A percentile compares a stretch with the other conserved stretches of the same genome.
Conservation (phyloP, 306 rosid genomes). For the Geum urbanum region DNA sequence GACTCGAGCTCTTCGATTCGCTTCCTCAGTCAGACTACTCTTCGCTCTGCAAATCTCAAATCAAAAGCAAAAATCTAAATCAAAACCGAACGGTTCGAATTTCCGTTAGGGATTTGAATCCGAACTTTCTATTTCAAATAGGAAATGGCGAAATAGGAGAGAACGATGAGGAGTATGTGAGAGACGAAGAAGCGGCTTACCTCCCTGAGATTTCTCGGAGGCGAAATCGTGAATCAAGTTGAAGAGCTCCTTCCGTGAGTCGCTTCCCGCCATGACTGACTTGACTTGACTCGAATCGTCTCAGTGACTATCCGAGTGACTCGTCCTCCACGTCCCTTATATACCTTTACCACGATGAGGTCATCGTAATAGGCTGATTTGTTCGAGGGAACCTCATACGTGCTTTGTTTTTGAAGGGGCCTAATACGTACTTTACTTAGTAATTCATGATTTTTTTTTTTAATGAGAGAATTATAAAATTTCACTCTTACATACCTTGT, state of each 20-base stretch:
- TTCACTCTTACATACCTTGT: rapidly evolving
- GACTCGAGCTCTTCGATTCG: constrained; percentile 55
- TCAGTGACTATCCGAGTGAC: not conserved
- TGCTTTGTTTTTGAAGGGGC: too few species aligned
- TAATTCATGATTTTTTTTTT: too few species aligned
- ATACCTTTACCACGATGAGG: too few species aligned
- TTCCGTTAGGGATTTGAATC: not conserved
- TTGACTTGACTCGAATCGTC: not conserved
- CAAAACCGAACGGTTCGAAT: not conserved
- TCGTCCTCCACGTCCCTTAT: not conserved
- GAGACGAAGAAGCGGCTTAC: constrained; percentile 25
- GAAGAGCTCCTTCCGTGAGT: constrained; percentile 55
- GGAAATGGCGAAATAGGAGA: not conserved
- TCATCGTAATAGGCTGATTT: too few species aligned
- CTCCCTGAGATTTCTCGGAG: constrained; percentile 78
- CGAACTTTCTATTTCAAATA: not conserved
- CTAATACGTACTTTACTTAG: too few species aligned
- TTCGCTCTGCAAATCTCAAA: constrained; percentile 46
- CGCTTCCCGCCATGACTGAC: constrained; percentile 59
- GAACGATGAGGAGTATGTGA: not conserved
- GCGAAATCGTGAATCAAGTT: constrained; percentile 62
- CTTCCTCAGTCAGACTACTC: constrained; percentile 58
- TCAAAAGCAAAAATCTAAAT: not conserved
- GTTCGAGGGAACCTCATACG: too few species aligned
- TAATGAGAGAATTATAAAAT: too few species aligned